These are phyloP conservation scores for Aspergillus phoenicis DNA, from an alignment of 2,329 filamentous ascomycete species.

Conservation along the genomic window DNA sequence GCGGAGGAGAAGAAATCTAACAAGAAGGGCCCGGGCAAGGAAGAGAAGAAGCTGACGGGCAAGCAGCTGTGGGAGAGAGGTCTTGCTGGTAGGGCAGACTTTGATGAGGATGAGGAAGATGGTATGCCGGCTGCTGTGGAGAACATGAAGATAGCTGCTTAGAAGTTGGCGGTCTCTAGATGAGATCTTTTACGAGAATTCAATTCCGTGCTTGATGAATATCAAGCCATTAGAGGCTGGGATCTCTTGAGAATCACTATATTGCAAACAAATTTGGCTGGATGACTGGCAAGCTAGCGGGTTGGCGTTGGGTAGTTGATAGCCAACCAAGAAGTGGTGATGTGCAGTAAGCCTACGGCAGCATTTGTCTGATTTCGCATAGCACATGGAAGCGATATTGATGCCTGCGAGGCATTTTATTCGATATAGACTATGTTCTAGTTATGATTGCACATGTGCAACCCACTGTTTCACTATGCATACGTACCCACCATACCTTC, in stretches of 20 bases:
- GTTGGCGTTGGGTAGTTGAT: background rate
- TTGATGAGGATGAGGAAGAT: conserved; percentile 69
- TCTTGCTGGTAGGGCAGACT: conserved; percentile 66
- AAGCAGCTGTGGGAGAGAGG: conserved; percentile 78
- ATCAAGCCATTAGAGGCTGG: background rate
- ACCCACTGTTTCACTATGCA: too few species aligned
- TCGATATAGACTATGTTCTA: too few species aligned
- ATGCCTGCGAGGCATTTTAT: too few species aligned
- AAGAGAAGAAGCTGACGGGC: conserved; percentile 68
- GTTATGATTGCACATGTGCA: too few species aligned
- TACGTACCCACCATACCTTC: too few species aligned
- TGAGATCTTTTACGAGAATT: conserved; percentile 13
- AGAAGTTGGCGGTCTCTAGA: conserved; percentile 16
- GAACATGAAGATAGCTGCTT: conserved; percentile 71
- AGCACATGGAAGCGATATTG: too few species aligned
- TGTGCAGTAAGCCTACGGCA: too few species aligned
- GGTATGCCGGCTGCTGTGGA: conserved; percentile 61
- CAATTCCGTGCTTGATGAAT: background rate
- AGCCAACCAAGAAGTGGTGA: too few species aligned
- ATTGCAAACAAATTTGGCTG: background rate
- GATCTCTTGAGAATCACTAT: background rate
- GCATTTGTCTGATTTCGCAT: too few species aligned
- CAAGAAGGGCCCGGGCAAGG: conserved; percentile 71
- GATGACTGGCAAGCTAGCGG: background rate
- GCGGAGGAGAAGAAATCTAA: conserved; percentile 81